Evolutionary conservation across 805 yeast genomes (phyloP).

Genomic region (Saccharomycopsis microspora): DNA sequence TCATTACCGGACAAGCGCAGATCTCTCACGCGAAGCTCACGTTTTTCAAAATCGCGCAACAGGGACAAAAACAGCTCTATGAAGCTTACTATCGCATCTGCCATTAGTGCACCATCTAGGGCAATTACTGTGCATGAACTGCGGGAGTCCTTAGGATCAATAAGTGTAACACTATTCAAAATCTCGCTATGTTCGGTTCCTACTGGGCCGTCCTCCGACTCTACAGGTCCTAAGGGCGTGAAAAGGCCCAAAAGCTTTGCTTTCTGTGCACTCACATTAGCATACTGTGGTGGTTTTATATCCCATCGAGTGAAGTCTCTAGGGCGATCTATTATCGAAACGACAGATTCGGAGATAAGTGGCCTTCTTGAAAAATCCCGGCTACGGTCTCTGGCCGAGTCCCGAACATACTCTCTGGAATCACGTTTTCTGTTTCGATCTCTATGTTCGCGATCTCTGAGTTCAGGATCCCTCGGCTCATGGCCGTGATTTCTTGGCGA

Average conservation of each 20-base stretch:
- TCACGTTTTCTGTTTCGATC: constrained; percentile 17
- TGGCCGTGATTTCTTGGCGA: background rate
- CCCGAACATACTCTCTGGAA: constrained; percentile 15
- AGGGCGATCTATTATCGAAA: constrained; percentile 42
- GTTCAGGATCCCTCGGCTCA: constrained; percentile 3
- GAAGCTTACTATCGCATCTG: constrained; percentile 30
- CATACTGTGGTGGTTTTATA: constrained; percentile 58
- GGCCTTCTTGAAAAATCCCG: background rate
- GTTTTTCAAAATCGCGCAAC: constrained; percentile 30
- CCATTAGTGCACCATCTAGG: background rate
- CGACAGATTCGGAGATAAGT: constrained; percentile 21
- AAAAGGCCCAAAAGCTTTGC: constrained; percentile 75
- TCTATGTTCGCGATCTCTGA: constrained; percentile 14
- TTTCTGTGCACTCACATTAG: constrained; percentile 58
- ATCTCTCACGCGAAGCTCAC: constrained; percentile 24
- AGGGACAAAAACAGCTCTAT: constrained; percentile 34
- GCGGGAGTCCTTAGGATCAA: constrained; percentile 20
- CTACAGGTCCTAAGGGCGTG: constrained; percentile 50
- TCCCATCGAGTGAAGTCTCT: constrained; percentile 54
- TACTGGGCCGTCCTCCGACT: constrained; percentile 17
- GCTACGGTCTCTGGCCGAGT: constrained; percentile 19
- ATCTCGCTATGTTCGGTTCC: constrained; percentile 13
- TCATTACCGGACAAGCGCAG: constrained; percentile 24
- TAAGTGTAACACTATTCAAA: background rate
- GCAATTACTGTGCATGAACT: constrained; percentile 20